Evolutionary conservation across 1,139 yeast species (phyloP).

Genomic region (Suhomyces yuchorum): DNA sequence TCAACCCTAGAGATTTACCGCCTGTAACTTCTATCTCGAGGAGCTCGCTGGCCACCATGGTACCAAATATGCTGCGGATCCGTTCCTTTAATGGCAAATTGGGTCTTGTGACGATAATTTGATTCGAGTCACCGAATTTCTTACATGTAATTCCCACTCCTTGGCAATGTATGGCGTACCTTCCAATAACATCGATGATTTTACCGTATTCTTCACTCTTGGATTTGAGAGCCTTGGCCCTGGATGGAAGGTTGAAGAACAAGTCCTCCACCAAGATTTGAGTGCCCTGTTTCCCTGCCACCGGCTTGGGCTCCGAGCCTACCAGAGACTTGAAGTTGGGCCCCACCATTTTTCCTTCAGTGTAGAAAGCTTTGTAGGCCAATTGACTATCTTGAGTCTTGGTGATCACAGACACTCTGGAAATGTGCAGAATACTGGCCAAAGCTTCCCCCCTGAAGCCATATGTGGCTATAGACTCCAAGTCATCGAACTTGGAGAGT

Average conservation of each 20-base stretch:
- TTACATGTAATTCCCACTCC: slow-evolving; percentile 79
- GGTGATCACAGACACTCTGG: slow-evolving; percentile 74
- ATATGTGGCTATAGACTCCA: slow-evolving; percentile 50
- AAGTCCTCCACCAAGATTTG: slow-evolving; percentile 84
- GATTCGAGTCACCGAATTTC: slow-evolving; percentile 68
- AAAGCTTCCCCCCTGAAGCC: slow-evolving; percentile 67
- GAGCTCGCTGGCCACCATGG: slow-evolving; percentile 66
- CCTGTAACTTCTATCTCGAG: slow-evolving; percentile 40
- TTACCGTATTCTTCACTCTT: slow-evolving; percentile 74
- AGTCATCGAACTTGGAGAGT: slow-evolving; percentile 50
- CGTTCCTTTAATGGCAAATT: slow-evolving; percentile 57
- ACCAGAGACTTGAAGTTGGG: slow-evolving; percentile 32
- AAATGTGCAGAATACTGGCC: slow-evolving; percentile 62
- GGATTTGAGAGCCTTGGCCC: slow-evolving; percentile 66
- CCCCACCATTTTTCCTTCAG: slow-evolving; percentile 60
- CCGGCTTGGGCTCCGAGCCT: slow-evolving; percentile 58
- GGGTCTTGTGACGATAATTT: slow-evolving; percentile 56
- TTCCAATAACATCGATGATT: slow-evolving; percentile 79
- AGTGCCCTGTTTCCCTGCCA: slow-evolving; percentile 89
- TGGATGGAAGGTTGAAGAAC: slow-evolving; percentile 84
- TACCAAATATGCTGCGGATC: slow-evolving; percentile 73
- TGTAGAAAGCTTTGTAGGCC: slow-evolving; percentile 69
- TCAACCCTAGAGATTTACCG: slow-evolving; percentile 42
- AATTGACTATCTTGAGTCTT: slow-evolving; percentile 61
- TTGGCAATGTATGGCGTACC: slow-evolving; percentile 76